Percentiles rank a stretch among this genome's conserved stretches.
phyloP scores from a whole-genome alignment of 208 protist genomes.

The Wallacemonas sp. region DNA sequence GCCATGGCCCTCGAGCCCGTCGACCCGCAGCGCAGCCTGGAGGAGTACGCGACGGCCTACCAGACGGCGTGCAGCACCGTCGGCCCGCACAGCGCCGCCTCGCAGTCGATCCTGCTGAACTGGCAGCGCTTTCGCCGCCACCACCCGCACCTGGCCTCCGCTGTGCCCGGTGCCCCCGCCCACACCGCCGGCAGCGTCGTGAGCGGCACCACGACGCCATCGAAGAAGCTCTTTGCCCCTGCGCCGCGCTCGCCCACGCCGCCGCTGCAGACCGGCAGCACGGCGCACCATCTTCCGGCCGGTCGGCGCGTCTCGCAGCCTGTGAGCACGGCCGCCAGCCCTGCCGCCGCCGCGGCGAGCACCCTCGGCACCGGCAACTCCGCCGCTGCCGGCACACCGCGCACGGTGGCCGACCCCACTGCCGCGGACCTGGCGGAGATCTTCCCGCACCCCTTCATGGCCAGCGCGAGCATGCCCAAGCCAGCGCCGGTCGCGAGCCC shows the following conservation, averaged over 20 bases:
- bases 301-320: background rate
- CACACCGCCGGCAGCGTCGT: background rate
- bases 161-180: background rate
- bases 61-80: slow-evolving; percentile 41
- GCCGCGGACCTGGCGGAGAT: slow-evolving; percentile 42
- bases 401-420: background rate
- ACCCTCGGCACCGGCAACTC: background rate
- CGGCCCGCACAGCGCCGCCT: slow-evolving; percentile 57
- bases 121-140: slow-evolving; percentile 63
- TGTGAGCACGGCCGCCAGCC: background rate
- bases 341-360: background rate
- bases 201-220: background rate
- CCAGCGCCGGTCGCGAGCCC: slow-evolving; percentile 1
- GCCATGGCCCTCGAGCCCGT: slow-evolving; percentile 89
- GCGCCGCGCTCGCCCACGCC: background rate
- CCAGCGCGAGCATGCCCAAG: slow-evolving; percentile 21
- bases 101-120: slow-evolving; percentile 67
- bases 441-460: slow-evolving; percentile 78
- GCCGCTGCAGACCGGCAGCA: background rate
- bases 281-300: background rate
- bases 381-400: slow-evolving; percentile 12
- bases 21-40: slow-evolving; percentile 53
- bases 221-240: background rate
- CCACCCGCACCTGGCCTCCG: slow-evolving; percentile 6
- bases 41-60: slow-evolving; percentile 79